Percentiles rank a stretch among this genome's conserved stretches.
Conservation (phyloP, 2,329 filamentous ascomycete genomes). For the Cytospora piceicola region DNA sequence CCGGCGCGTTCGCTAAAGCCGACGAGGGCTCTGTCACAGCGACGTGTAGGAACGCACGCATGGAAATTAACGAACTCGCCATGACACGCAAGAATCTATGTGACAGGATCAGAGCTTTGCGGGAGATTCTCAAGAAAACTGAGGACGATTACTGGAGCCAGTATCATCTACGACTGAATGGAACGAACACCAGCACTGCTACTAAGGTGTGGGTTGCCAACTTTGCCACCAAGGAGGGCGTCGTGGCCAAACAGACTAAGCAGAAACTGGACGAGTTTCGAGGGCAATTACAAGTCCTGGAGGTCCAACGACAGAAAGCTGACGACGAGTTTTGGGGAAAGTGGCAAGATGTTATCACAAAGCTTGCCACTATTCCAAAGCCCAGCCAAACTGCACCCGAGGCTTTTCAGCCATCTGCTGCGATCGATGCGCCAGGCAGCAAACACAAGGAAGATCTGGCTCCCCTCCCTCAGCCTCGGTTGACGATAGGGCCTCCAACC, state of each 20-base stretch:
- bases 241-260: background rate
- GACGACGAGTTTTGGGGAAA: constrained; percentile 19
- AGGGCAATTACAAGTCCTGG: background rate
- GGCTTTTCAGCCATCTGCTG: background rate
- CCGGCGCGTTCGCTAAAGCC: background rate
- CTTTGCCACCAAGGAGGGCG: constrained; percentile 9
- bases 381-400: background rate
- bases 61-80: background rate
- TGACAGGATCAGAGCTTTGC: background rate
- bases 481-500: background rate
- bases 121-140: background rate
- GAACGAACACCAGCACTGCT: too few species aligned
- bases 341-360: constrained; percentile 14
- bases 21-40: background rate
- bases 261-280: background rate
- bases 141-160: constrained; percentile 12
- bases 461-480: background rate
- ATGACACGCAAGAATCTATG: constrained; percentile 6
- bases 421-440: background rate
- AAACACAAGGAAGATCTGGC: background rate
- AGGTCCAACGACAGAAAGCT: background rate
- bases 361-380: background rate
- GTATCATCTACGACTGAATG: constrained; percentile 1
- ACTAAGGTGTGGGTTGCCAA: constrained; percentile 2
- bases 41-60: constrained; percentile 4